Percentiles rank a stretch among this genome's conserved stretches.
Conservation (phyloP, 495 filamentous ascomycete genomes). For the Polyplosphaeria fusca region DNA sequence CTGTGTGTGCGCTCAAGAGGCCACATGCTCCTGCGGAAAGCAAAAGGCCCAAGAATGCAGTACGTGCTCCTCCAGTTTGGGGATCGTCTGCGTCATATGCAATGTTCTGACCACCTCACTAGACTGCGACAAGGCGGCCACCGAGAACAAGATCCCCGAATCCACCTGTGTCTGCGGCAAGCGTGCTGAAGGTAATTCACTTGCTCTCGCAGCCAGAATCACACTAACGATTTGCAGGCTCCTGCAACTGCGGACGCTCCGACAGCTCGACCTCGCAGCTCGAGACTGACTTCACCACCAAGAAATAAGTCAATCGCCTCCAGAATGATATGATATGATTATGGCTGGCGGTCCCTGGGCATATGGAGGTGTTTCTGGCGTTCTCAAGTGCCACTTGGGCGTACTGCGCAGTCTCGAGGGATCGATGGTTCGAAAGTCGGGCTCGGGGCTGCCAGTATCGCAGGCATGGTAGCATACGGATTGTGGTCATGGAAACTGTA, state of each 20-base stretch:
- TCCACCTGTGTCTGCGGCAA: constrained; percentile 74
- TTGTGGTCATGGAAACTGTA: too few relatives aligned
- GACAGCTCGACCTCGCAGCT: constrained; percentile 51
- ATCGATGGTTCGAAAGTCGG: too few relatives aligned
- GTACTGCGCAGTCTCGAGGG: too few relatives aligned
- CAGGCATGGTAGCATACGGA: too few relatives aligned
- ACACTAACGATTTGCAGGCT: constrained; percentile 50
- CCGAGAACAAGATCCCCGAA: constrained; percentile 72
- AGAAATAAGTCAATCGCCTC: constrained; percentile 37
- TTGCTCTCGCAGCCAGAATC: too few relatives aligned
- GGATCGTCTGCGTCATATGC: too few relatives aligned
- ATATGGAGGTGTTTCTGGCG: not conserved
- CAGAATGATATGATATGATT: not conserved
- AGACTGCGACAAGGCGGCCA: constrained; percentile 67
- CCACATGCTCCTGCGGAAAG: constrained; percentile 85
- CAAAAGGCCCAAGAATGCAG: constrained; percentile 78
- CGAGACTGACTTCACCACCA: constrained; percentile 82
- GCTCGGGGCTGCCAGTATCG: too few relatives aligned
- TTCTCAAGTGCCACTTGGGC: too few relatives aligned
- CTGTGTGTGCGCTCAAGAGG: constrained; percentile 62
- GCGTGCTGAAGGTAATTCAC: constrained; percentile 64
- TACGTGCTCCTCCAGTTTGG: constrained; percentile 17
- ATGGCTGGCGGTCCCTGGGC: constrained; percentile 5
- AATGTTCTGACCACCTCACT: not conserved
- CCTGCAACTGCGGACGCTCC: constrained; percentile 81